Evolutionary conservation across 768 basidiomycete genomes (phyloP).

Genomic region (Vararia minispora): DNA sequence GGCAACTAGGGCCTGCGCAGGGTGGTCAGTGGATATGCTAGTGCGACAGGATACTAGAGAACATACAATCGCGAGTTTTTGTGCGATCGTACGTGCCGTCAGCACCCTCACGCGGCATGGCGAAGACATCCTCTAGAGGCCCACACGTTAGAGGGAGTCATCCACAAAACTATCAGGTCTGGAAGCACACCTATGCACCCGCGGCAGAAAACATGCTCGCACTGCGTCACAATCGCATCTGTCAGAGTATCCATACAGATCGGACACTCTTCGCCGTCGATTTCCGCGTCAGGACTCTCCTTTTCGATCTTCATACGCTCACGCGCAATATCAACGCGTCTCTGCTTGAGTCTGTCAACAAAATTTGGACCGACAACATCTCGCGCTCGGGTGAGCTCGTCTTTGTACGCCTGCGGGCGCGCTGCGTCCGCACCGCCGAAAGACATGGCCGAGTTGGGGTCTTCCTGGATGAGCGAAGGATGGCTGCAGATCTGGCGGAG

Average conservation of each 20-base stretch:
- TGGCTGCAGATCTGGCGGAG: conserved; percentile 63
- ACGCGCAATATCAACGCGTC: conserved; percentile 30
- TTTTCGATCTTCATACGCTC: conserved; percentile 42
- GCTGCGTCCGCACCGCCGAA: conserved; percentile 27
- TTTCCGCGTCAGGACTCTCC: conserved; percentile 28
- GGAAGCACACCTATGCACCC: conserved; percentile 39
- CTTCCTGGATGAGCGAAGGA: conserved; percentile 53
- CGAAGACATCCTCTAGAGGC: conserved; percentile 34
- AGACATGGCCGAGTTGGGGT: conserved; percentile 32
- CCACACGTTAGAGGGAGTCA: conserved; percentile 1
- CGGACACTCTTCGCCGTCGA: conserved; percentile 46
- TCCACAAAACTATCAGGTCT: conserved; percentile 1
- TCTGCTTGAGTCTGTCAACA: conserved; percentile 36
- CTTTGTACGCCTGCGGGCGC: conserved; percentile 21
- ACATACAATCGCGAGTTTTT: conserved; percentile 45
- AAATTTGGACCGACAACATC: conserved; percentile 34
- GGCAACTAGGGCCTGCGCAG: conserved; percentile 47
- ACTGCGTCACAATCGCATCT: conserved; percentile 44
- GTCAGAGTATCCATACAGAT: conserved; percentile 53
- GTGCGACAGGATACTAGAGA: not conserved
- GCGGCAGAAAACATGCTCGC: conserved; percentile 51
- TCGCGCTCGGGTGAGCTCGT: conserved; percentile 34
- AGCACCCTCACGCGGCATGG: conserved; percentile 24
- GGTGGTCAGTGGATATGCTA: not conserved
- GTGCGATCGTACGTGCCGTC: conserved; percentile 27